Base-by-base conservation (phyloP, 768 basidiomycete species). In the Mycena alexandri region DNA sequence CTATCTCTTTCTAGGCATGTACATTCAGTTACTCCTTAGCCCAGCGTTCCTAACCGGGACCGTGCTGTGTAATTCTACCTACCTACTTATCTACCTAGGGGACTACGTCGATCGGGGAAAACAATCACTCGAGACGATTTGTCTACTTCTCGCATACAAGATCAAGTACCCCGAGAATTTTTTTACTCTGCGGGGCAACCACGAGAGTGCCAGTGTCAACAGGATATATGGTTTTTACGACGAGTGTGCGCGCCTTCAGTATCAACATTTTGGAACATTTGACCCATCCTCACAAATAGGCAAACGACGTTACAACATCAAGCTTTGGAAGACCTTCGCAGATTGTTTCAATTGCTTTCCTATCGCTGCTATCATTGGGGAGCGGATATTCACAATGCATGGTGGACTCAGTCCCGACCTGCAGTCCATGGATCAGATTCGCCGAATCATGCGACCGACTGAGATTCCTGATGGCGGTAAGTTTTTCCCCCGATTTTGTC, bases 301-400 rank as follows among this genome's bases (percentile, higher is more conserved):
- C 87, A 99, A 99, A 87, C 94, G 97, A 79, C 90, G 97, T 77
- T 98, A 98, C 87, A 99, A 98, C 86, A 99, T 57, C 2, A 57
- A 57, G 56, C 56, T 57, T 19, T 57, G 56, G 56, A 57, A 57
- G 16, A 57, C 56, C 36, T 99, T 99, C 81, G 98, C 97, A 65
- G 97, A 99, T 79, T 98, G 96, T 83, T 99, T 99, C 88, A 99
- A 99, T 84, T 98, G 97, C 79, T 85, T 99, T 71, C 97, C 97
- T 41, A 98, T 99, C 79, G 97, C 97, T 51, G 97, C 97, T 75
- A 98, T 99, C 82, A 98, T 99, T 78, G 97, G 98, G 81, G 97
- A 98, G 83, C 98, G 98, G 85, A 99, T 99, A 78, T 97, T 99
- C 80, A 97, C 96, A 53, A 98, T 98, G 96, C 96, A 98, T 75